phyloP scores from a whole-genome alignment of 768 basidiomycete genomes.

The Phlebiopsis gigantea region DNA sequence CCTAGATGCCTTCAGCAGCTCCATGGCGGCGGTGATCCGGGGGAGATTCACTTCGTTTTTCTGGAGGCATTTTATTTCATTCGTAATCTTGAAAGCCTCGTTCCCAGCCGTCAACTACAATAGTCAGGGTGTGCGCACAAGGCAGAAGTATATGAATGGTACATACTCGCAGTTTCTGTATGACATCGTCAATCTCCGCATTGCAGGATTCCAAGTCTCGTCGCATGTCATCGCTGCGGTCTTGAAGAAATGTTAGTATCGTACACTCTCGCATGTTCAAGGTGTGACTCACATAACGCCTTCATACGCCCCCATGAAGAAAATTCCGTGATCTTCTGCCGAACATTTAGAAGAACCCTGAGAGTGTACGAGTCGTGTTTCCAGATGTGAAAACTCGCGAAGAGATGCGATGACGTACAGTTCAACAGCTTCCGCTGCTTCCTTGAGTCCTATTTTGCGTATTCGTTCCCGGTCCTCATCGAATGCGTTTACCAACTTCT shows the following conservation, averaged over 20 bases:
- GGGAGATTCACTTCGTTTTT: not conserved
- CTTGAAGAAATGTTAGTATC: no score
- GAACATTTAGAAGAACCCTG: not conserved
- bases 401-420: no score
- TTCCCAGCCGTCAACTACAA: not conserved
- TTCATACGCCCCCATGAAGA: not conserved
- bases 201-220: not conserved
- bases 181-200: not conserved
- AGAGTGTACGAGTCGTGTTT: no score
- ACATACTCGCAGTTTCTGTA: not conserved
- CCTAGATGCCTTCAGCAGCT: not conserved
- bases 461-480: not conserved
- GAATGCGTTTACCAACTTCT: not conserved
- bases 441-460: not conserved
- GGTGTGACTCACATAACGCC: not conserved
- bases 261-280: not conserved
- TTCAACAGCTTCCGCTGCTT: not conserved
- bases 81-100: not conserved
- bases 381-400: no score
- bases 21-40: not conserved
- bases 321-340: not conserved
- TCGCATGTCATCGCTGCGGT: no score
- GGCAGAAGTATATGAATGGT: not conserved
- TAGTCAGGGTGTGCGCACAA: not conserved
- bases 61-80: not conserved